Base-by-base conservation (phyloP, 345 rosid species). In the Linum tenue region DNA sequence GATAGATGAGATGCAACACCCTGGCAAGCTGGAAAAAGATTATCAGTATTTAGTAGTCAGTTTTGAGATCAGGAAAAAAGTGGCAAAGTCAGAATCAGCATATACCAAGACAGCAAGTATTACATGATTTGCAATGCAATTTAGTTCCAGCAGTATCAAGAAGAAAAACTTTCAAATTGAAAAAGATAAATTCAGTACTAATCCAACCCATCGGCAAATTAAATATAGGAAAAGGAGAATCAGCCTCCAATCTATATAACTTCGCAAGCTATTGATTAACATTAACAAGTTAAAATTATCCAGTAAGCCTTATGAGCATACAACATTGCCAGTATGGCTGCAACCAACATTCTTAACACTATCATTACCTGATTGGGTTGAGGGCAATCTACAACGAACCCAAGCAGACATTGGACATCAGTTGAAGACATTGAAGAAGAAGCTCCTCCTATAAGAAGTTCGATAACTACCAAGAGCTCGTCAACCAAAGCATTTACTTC, bases 401-500 rank as follows among this genome's bases (percentile, higher is more conserved):
- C 88, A 80, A 95, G 96, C 73, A 95, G 82, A 73, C 90, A 67
- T 60, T 83, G 84, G 66, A 89, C 82, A 75, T 95, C 97, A 79
- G 82, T 91, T 56, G 77, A 82, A 73, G 89, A 94, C 69, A 79
- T 69, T 56, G 92, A 82, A 72, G 97, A 82, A 60, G 96, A 71
- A 31, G 97, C 90, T 67, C 89, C 92, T 76, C 89, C 97, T 69
- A 91, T 80, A 59, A 95, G 75, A 87, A 95, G 99, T 84, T 95
- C 99, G 78, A 95, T 79, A 63, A 95, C 76, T 76, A 95, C 99
- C 74, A 95, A 80, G 68, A 95, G 99, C 80, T 95, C 99, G 79
- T 95, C 99, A 64, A 91, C 92, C 78, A 95, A 81, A 68, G 97
- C 96, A 82, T 95, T 95, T 63, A 95, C 73, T 82, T 91, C 99